These are phyloP conservation scores for Antrodiella citrinella DNA, from an alignment of 768 basidiomycete genomes.

Conservation along the genomic window DNA sequence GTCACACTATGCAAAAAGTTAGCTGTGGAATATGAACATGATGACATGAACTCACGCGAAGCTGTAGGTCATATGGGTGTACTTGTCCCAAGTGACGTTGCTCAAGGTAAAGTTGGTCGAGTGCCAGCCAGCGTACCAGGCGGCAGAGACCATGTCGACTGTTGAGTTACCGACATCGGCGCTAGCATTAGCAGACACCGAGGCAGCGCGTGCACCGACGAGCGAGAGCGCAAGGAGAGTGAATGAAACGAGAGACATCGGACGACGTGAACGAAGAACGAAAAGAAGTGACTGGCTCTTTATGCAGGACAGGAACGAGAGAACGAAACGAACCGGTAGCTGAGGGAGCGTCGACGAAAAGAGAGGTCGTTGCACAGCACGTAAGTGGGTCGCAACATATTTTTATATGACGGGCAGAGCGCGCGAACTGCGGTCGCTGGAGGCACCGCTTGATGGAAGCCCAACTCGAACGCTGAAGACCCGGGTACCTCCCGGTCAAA, in stretches of 20 bases:
- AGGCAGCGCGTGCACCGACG: constrained; percentile 1
- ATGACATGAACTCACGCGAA: constrained; percentile 44
- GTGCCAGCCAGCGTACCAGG: constrained; percentile 54
- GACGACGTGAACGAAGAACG: background rate
- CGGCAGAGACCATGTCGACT: constrained; percentile 31
- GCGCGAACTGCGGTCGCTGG: background rate
- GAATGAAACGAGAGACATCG: background rate
- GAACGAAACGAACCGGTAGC: background rate
- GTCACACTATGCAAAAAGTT: constrained; percentile 9
- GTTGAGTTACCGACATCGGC: background rate
- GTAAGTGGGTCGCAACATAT: background rate
- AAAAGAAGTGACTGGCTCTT: background rate
- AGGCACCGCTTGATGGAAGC: background rate
- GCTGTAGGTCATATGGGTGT: constrained; percentile 48
- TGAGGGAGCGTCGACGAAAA: background rate
- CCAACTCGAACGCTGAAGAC: too few species aligned
- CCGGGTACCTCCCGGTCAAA: too few species aligned
- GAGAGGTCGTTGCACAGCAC: background rate
- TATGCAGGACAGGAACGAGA: background rate
- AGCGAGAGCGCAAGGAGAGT: background rate
- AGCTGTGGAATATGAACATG: background rate
- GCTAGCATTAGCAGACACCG: background rate
- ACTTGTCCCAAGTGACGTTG: constrained; percentile 47
- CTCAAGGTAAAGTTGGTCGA: constrained; percentile 30
- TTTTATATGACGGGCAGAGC: background rate